phyloP scores from a whole-genome alignment of 1,284 basidiomycete genomes.

The Porodaedalea pini region DNA sequence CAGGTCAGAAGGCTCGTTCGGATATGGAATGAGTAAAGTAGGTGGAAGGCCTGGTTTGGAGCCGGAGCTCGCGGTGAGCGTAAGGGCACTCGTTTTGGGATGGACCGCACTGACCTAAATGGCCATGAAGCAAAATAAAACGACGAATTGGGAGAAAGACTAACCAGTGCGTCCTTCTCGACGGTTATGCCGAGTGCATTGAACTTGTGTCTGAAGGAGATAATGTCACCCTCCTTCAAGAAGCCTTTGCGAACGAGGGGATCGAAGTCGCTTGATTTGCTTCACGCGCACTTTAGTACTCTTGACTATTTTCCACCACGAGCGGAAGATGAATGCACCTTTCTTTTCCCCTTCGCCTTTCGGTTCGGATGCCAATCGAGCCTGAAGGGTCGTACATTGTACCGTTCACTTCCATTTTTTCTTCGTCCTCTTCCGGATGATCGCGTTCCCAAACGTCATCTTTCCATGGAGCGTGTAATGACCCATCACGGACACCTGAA shows the following conservation, averaged over 20 bases:
- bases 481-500: constrained; percentile 41
- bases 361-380: constrained; percentile 26
- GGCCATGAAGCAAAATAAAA: neutral
- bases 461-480: constrained; percentile 54
- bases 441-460: constrained; percentile 55
- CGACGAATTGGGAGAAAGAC: neutral
- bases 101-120: constrained; percentile 44
- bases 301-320: neutral
- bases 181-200: constrained; percentile 34
- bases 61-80: constrained; percentile 41
- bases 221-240: constrained; percentile 48
- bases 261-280: constrained; percentile 33
- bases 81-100: constrained; percentile 38
- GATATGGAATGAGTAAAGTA: constrained; percentile 32
- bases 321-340: neutral
- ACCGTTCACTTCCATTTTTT: constrained; percentile 7
- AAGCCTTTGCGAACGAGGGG: constrained; percentile 35
- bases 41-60: constrained; percentile 35
- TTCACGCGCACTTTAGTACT: neutral
- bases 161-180: constrained; percentile 53
- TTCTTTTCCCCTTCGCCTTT: constrained; percentile 18
- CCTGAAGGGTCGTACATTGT: neutral
- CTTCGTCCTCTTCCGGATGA: constrained; percentile 29
- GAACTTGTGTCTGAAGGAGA: constrained; percentile 49
- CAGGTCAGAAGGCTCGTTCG: neutral